Conservation (phyloP, 2,329 filamentous ascomycete genomes). For the Rutstroemia sp. region DNA sequence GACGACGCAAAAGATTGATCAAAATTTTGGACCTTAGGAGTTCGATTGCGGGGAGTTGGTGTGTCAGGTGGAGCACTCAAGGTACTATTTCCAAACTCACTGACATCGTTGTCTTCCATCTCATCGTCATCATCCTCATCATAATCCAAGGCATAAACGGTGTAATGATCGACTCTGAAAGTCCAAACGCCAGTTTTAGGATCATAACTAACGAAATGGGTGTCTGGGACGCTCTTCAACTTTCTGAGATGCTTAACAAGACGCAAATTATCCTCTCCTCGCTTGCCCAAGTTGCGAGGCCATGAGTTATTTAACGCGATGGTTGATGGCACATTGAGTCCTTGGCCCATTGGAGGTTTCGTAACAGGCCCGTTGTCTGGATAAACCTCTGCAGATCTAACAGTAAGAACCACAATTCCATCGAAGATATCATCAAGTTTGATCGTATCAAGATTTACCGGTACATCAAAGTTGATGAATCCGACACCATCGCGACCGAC, state of each 20-base stretch:
- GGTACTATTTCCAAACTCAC: constrained; percentile 41
- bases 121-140: constrained; percentile 62
- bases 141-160: constrained; percentile 84
- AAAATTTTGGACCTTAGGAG: constrained; percentile 16
- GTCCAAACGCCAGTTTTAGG: constrained; percentile 76
- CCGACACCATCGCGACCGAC: constrained; percentile 81
- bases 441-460: constrained; percentile 74
- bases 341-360: constrained; percentile 80
- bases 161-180: constrained; percentile 94
- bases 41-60: constrained; percentile 35
- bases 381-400: constrained; percentile 84
- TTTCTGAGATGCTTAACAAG: constrained; percentile 78
- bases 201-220: constrained; percentile 76
- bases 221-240: constrained; percentile 71
- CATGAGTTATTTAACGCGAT: constrained; percentile 91
- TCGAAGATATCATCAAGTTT: constrained; percentile 74
- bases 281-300: constrained; percentile 64
- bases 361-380: constrained; percentile 47
- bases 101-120: constrained; percentile 40
- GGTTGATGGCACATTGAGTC: constrained; percentile 82
- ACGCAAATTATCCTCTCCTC: constrained; percentile 54
- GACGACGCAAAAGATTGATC: constrained; percentile 31
- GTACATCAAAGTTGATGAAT: constrained; percentile 69
- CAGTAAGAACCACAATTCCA: constrained; percentile 66
- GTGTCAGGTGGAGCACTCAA: constrained; percentile 36